Base-by-base conservation (phyloP, 352 stramenopile genomes). In the Phytophthora sp. region DNA sequence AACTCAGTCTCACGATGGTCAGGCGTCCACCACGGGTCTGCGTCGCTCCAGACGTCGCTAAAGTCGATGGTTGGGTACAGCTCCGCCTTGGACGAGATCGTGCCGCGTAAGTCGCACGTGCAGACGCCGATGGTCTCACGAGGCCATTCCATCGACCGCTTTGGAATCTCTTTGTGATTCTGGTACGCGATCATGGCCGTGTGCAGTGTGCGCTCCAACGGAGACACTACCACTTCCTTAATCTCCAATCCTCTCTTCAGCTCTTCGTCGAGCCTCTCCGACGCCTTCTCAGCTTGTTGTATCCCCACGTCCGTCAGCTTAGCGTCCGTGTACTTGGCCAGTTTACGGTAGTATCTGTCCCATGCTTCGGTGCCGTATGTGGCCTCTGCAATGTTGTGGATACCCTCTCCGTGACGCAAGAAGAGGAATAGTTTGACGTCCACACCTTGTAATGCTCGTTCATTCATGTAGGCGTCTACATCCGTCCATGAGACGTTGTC, bases 391-490 rank as follows among this genome's bases (percentile, higher is more conserved):
- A 69, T 63, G 42, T 75, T 75, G 50, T 75, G 67, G 20, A 26
- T 65, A 7, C 63, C 62, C 38, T 71, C 26, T 39, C 63, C 67
- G 9, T 75, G 67, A 16, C 67, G 67, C 42, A 75, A 39, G 33
- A 75, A 64, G 38, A 75, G 54, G 11, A 75, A 26, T 41, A 79
- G 57, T 42, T 77, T 79, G 9, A 71, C 57, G 21, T 63, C 44
- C 2, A 71, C 27, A 5, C 71, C 67, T 18, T 57, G 44, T 12
- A 24, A 3, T 20, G 62, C 49, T 24, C 52, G 64, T n/a, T 8
- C 27, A 26, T 59, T 45, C 5, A 77, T 68, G 21, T 74, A 68
- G 16, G 57, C 44, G 35, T 76, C 69, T 16, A 77, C 72, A 33
- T 79, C 68, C 6, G 38, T 12, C 72, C 72, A 79, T 12, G 63